Evolutionary conservation across 1,284 basidiomycete genomes (phyloP).

Genomic region (Malassezia slooffiae): DNA sequence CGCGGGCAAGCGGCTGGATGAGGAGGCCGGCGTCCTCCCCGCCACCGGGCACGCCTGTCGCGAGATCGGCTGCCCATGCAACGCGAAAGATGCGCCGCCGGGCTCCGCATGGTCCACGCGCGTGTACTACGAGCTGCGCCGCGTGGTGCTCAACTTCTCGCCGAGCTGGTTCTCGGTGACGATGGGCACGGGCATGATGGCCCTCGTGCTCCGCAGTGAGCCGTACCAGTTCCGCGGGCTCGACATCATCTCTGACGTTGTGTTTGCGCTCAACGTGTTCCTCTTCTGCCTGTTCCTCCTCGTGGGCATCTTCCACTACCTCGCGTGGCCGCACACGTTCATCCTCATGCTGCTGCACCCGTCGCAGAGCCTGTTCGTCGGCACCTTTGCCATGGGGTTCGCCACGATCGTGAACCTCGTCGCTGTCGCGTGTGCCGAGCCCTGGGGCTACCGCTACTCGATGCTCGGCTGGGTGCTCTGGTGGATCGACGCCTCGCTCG

Average conservation of each 20-base stretch:
- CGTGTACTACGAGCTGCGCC: too few species aligned
- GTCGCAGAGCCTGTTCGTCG: conserved; percentile 58
- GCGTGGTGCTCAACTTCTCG: too few species aligned
- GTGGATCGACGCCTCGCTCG: conserved; percentile 60
- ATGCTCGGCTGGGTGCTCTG: conserved; percentile 60
- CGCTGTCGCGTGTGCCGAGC: conserved; percentile 47
- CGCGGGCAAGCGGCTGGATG: too few species aligned
- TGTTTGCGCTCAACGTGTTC: conserved; percentile 60
- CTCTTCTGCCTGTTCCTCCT: conserved; percentile 56
- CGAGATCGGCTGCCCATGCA: too few species aligned
- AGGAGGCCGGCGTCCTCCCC: too few species aligned
- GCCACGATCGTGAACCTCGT: conserved; percentile 57
- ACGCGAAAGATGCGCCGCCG: too few species aligned
- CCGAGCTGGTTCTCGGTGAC: conserved; percentile 31
- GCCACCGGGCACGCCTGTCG: too few species aligned
- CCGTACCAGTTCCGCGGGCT: conserved; percentile 50
- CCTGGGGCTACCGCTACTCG: conserved; percentile 54
- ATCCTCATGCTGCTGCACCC: conserved; percentile 55
- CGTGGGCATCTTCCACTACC: conserved; percentile 51
- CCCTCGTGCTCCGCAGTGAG: conserved; percentile 49
- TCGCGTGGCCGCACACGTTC: conserved; percentile 55
- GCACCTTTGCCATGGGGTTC: conserved; percentile 61
- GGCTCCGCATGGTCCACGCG: too few species aligned
- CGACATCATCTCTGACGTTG: conserved; percentile 47
- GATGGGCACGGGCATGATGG: conserved; percentile 51